Percentiles rank a stretch among this genome's conserved stretches.
Evolutionary conservation across 2,329 filamentous ascomycete genomes (phyloP).

Genomic region (Aureobasidium lini): DNA sequence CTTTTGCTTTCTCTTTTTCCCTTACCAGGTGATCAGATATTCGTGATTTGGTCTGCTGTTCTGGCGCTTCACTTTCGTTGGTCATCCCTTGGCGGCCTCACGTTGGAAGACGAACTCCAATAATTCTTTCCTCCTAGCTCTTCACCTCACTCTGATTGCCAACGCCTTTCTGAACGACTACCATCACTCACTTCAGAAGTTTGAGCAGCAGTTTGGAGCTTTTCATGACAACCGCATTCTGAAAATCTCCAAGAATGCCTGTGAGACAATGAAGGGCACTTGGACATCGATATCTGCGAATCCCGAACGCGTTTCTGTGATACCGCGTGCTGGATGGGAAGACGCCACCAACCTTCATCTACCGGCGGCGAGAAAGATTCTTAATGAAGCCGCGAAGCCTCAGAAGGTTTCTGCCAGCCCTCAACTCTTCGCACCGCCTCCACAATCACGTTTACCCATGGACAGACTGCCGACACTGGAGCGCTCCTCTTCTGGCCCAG

Average conservation of each 20-base stretch:
- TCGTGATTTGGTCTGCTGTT: too few species aligned
- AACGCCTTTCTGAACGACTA: too few species aligned
- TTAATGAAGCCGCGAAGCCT: constrained; percentile 14
- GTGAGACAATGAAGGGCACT: neutral
- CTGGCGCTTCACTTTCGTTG: too few species aligned
- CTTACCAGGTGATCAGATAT: too few species aligned
- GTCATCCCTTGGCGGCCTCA: too few species aligned
- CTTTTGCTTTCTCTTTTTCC: too few species aligned
- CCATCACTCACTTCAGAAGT: constrained; percentile 15
- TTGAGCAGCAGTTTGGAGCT: constrained; percentile 6
- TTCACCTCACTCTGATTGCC: too few species aligned
- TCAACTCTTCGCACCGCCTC: neutral
- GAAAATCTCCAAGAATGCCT: neutral
- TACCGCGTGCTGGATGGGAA: neutral
- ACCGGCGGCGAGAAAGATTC: constrained; percentile 13
- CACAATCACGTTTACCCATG: constrained; percentile 11
- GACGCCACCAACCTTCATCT: constrained; percentile 17
- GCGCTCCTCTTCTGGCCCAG: constrained; percentile 28
- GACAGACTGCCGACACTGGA: constrained; percentile 29
- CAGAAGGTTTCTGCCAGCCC: constrained; percentile 22
- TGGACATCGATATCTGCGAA: neutral
- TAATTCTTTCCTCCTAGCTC: too few species aligned
- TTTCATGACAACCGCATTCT: neutral
- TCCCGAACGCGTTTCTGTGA: neutral
- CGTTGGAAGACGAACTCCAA: too few species aligned